A percentile compares a stretch with the other conserved stretches of the same genome.
Conservation (phyloP, 257 asterid genomes). For the Phtheirospermum japonicum region DNA sequence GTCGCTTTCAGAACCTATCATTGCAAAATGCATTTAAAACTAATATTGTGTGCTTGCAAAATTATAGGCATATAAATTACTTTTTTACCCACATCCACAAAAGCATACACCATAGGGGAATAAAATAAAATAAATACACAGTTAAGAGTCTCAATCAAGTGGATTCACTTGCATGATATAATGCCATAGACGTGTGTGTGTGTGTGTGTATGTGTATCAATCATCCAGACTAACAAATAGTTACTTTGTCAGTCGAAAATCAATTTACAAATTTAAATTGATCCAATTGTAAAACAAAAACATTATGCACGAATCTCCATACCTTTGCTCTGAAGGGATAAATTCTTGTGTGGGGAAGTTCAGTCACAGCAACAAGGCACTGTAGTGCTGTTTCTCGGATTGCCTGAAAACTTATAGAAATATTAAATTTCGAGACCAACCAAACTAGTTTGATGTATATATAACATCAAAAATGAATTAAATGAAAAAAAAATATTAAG, state of each 20-base stretch:
- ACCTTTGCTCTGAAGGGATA: constrained; percentile 82
- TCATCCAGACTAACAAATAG: constrained; percentile 1
- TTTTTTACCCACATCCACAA: constrained; percentile 14
- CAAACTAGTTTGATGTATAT: not conserved
- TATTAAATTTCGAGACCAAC: constrained; percentile 11
- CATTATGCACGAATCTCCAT: constrained; percentile 17
- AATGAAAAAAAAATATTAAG: constrained; percentile 3
- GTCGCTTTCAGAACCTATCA: constrained; percentile 74
- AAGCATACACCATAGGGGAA: not conserved
- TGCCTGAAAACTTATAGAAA: constrained; percentile 46
- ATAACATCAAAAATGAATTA: not conserved
- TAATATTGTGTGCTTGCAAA: constrained; percentile 9
- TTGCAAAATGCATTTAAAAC: constrained; percentile 11
- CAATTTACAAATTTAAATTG: too few relatives aligned
- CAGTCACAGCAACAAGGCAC: constrained; percentile 79
- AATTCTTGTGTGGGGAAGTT: constrained; percentile 69
- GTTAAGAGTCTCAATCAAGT: not conserved
- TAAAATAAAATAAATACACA: not conserved
- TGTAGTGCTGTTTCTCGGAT: constrained; percentile 86
- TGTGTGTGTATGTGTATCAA: too few relatives aligned
- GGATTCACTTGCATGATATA: not conserved
- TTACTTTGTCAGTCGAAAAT: too few relatives aligned
- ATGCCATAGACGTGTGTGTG: not conserved
- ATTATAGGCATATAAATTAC: not conserved
- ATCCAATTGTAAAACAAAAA: constrained; percentile 9